phyloP scores from a whole-genome alignment of 192 early-diverging fungal genomes.

The Coemansia sp. region DNA sequence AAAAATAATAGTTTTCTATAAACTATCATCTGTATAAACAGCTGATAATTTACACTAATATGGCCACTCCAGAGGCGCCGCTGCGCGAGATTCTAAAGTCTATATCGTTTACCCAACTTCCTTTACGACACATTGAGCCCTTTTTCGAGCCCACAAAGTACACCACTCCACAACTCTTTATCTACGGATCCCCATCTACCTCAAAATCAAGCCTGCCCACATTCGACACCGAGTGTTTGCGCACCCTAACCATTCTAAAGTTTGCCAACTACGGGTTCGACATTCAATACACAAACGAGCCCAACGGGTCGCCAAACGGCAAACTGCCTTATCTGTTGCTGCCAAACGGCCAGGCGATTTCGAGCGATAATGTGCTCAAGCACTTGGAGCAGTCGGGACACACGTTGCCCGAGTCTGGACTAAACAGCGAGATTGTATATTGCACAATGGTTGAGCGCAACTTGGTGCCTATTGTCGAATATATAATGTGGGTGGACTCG shows the following conservation, averaged over 20 bases:
- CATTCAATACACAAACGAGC: constrained; percentile 21
- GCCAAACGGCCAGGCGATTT: constrained; percentile 23
- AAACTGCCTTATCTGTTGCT: constrained; percentile 40
- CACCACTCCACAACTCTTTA: constrained; percentile 20
- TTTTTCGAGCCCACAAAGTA: constrained; percentile 27
- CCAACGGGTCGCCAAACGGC: constrained; percentile 37
- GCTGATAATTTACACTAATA: constrained; percentile 5
- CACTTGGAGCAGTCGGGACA: constrained; percentile 14
- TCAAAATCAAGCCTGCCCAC: constrained; percentile 13
- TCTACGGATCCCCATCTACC: constrained; percentile 9
- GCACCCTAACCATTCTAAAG: constrained; percentile 22
- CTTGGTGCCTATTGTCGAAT: constrained; percentile 33
- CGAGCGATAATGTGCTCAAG: constrained; percentile 5
- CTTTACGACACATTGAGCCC: constrained; percentile 24
- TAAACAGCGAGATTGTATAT: constrained; percentile 22
- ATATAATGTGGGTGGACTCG: constrained; percentile 37
- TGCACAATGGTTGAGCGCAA: constrained; percentile 23
- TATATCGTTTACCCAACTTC: constrained; percentile 45
- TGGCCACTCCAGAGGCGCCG: constrained; percentile 51
- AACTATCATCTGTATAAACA: not conserved
- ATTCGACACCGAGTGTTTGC: constrained; percentile 31
- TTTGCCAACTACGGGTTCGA: constrained; percentile 41
- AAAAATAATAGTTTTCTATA: not conserved
- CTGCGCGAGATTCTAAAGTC: constrained; percentile 47
- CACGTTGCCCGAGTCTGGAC: not conserved